Base-by-base conservation (phyloP, 495 filamentous ascomycete genomes). In the Glarea lozoyensis region DNA sequence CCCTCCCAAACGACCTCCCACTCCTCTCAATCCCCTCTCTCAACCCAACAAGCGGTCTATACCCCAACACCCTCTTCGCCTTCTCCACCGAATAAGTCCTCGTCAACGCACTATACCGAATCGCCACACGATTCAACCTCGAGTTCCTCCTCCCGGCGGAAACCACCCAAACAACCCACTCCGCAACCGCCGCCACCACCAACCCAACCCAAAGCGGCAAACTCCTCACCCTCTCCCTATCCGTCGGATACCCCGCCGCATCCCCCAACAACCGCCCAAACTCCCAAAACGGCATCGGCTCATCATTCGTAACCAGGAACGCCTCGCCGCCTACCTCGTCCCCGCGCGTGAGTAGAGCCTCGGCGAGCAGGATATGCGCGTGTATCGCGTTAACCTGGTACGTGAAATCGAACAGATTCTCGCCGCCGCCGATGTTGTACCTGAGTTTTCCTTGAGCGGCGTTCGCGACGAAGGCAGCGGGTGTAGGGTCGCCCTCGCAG, bases 211-310 rank as follows among this genome's bases (percentile, higher is more conserved):
- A 72, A 44, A 75, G 70, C 7, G 76, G 70, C 38, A 95, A 66
- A 7, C 67, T 64, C 75, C 78, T 82, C 13, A 86, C 75, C 55
- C 81, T 57, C 19, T 75, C 53, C 13, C 75, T 69, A 40, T 79
- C 72, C 25, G 73, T 64, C 27, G 68, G 61, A 19, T 75, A 72
- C 37, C 79, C 76, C 10, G 76, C 76, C 15, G 75, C 65, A 5
- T 66, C 70, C 86, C 88, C 95, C 27, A 88, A 73, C 23, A 75
- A 70, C 30, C 84, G 81, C 31, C 79, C 72, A 54, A 90, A 82
- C 55, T 96, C 89, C 89, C 89, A 97, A 69, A 97, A 97, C 58
- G 90, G 92, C 18, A 92, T 68, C 1, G 90, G 90, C 41, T 72
- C 69, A 54, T 85, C 90, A 60, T 97, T 96, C 48, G 90, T 96